Percentiles rank a stretch among this genome's conserved stretches.
Evolutionary conservation across 805 yeast species (phyloP).

Genomic region (Starmerella gropengiesseri): DNA sequence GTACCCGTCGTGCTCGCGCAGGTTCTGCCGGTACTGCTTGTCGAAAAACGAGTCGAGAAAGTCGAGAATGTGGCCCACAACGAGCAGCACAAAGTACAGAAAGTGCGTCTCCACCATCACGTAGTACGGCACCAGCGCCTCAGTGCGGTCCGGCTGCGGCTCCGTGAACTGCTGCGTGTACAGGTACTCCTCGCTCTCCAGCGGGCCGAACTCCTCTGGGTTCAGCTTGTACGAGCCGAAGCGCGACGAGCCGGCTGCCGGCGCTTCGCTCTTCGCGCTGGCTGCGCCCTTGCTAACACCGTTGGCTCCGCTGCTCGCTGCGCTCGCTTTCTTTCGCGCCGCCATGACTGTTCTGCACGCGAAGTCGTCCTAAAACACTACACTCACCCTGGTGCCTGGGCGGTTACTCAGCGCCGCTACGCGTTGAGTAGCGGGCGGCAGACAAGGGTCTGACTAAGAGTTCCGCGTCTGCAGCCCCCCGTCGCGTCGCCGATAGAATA

Average conservation of each 20-base stretch:
- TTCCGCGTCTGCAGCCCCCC: neutral
- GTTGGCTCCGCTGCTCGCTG: neutral
- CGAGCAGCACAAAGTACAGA: conserved; percentile 70
- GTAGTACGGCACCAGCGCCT: conserved; percentile 81
- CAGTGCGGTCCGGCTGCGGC: conserved; percentile 39
- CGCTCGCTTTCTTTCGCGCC: conserved; percentile 4
- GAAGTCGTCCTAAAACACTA: neutral
- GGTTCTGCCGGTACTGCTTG: conserved; percentile 52
- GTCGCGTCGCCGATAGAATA: no score
- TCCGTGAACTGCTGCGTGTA: conserved; percentile 45
- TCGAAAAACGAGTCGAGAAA: conserved; percentile 68
- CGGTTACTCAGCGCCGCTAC: conserved; percentile 5
- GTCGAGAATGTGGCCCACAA: conserved; percentile 85
- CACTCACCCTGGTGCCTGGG: neutral
- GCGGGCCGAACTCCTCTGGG: conserved; percentile 55
- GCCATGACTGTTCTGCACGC: neutral
- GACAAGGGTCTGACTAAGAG: neutral
- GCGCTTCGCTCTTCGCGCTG: neutral
- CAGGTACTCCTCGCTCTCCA: conserved; percentile 54
- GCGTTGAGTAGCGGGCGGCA: neutral
- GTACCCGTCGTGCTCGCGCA: conserved; percentile 72
- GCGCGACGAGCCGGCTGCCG: neutral
- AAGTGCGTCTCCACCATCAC: conserved; percentile 73
- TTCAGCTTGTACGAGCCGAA: conserved; percentile 10
- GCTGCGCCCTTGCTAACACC: neutral